phyloP scores from a whole-genome alignment of 2,329 filamentous ascomycete genomes.

The Cytospora mali region DNA sequence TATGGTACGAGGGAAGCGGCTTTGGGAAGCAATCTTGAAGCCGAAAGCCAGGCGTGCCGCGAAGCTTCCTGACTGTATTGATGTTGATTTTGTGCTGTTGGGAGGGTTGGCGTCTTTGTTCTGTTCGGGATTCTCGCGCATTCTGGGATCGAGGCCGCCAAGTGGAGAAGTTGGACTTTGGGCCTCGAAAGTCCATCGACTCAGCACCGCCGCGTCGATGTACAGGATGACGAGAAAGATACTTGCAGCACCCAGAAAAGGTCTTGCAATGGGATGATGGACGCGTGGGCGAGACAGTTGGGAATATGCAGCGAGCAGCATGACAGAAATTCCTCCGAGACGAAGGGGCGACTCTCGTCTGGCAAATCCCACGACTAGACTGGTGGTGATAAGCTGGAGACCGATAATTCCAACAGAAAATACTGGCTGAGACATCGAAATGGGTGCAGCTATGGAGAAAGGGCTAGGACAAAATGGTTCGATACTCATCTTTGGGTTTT shows the following conservation, averaged over 20 bases:
- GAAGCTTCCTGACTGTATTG: neutral
- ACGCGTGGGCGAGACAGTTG: neutral
- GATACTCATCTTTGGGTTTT: neutral
- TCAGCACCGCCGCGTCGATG: slow-evolving; percentile 7
- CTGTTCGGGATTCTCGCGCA: too few relatives aligned
- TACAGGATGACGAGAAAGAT: slow-evolving; percentile 4
- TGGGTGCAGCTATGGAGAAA: neutral
- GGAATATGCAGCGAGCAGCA: neutral
- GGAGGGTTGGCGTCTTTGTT: neutral
- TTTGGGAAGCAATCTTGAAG: neutral
- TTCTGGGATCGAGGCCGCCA: slow-evolving; percentile 1
- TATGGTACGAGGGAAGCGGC: slow-evolving; percentile 1
- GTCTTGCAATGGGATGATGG: slow-evolving; percentile 1
- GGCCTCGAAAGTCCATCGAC: slow-evolving; percentile 5
- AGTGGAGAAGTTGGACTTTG: slow-evolving; percentile 1
- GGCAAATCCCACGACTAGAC: slow-evolving; percentile 1
- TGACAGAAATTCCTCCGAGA: neutral
- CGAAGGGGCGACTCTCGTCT: neutral
- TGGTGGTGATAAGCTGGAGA: slow-evolving; percentile 5
- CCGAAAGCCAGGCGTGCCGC: neutral
- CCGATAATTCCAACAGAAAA: neutral
- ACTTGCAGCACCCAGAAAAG: slow-evolving; percentile 7
- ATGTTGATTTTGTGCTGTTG: neutral
- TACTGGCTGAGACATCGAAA: neutral
- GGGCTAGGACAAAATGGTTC: neutral